Base-by-base conservation (phyloP, 1,284 basidiomycete genomes). In the Marasmius sp. region DNA sequence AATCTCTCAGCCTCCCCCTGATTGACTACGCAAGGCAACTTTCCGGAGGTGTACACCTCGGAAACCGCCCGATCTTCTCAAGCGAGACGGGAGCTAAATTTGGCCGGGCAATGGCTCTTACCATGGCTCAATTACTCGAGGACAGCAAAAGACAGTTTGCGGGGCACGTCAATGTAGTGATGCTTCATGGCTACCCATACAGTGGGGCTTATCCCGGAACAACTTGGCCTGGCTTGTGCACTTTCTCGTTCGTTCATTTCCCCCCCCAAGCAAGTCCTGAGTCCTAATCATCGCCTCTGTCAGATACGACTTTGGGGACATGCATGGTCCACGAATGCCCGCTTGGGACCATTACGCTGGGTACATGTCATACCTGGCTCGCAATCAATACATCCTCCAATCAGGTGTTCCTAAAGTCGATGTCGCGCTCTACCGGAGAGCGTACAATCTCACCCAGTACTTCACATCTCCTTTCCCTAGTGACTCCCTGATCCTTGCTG, bases 341-440 rank as follows among this genome's bases (percentile, higher is more conserved):
- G 65, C 48, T 22, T 66, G 65, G 65, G 53, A 61, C 27, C 51
- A 58, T 6, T 66, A 66, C 47, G 61, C 60, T 49, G 66, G 57
- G 14, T 67, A 67, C 47, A n/a, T 67, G 12, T 62, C 64, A 36
- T 67, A 62, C 36, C 37, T 67, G 1, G 61, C 63, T 14, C 60
- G 60, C n/a, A 65, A 62, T 1, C 66, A 67, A 36, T 65, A 67
- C 45, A 57, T 58, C 48, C 66, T 67, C 9, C 66, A 64, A 45
- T 59, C 64, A 3, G 66, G 66, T 12, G 51, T 57, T 5, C 51
- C 66, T 14, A 65, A 67, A 50, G 62, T 67, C 4, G 66, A 67
- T 49, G 27, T 67, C 27, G 64, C 61, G 7, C 57, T 67, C 7
- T 67, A 67, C 48, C 51, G 66, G 7, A 67, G 65, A 34, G 66